Evolutionary conservation across 2,329 filamentous ascomycete genomes (phyloP), one percentile per base, ranked within the genome.

Genomic region (Samsoniella hepiali): DNA sequence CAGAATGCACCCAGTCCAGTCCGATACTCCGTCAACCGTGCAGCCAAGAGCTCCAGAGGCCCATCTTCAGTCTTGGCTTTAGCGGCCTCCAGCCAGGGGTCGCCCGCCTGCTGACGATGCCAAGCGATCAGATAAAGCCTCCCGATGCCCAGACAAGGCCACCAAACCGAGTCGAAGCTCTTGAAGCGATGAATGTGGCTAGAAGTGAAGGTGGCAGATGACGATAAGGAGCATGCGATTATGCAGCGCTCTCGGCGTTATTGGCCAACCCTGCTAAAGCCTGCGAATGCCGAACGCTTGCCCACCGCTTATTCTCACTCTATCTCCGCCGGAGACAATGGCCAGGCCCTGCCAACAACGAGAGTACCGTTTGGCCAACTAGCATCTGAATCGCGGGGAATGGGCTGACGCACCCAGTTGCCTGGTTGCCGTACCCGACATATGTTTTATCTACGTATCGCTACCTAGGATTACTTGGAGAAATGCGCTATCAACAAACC

Each of bases 51-150:
- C 40, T 32, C 17, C 44, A 6, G 11, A 34, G 38, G 47, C 15
- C 11, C 36, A 45, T 32, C 49, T 45, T n/a, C 38, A 13, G 38
- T 47, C 47, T 54, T 54, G 27, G 34, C 58, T 45, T 55, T 53
- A 61, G 58, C 38, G 38, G 58, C 40, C 50, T 54, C 49, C 22
- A 10, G n/a, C 58, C 22, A 44, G 49, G 49, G 38, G 58, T 36
- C 4, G 42, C 40, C 42, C 29, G 29, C 47, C 50, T 22, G 17
- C 29, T 29, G 49, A 34, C 38, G 40, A 55, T 55, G 58, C 58
- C 58, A 61, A 61, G 58, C 58, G 50, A 61, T 61, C 58, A 45
- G 58, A 55, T 61, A 45, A 40, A 29, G 38, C 11, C 17, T 15
- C 29, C 49, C 58, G 38, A 54, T 54, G 40, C 38, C n/a, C 8